Evolutionary conservation across 1,284 basidiomycete genomes (phyloP).

Genomic region (Sutorius eximius): DNA sequence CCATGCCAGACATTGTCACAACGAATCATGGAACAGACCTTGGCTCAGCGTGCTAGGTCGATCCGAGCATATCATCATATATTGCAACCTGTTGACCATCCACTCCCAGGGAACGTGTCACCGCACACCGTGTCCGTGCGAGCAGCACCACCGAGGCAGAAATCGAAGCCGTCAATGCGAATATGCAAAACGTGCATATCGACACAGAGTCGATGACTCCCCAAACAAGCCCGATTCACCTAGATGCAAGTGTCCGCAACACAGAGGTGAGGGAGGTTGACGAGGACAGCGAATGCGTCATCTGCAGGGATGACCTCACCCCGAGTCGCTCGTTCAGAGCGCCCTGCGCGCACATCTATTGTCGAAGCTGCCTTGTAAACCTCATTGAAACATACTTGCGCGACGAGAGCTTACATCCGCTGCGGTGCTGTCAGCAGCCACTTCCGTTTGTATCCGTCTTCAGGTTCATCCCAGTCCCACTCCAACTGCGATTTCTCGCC

Average conservation of each 20-base stretch:
- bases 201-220: not conserved
- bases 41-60: conserved; percentile 6
- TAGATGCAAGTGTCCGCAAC: not conserved
- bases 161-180: not conserved
- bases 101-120: not conserved
- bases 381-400: conserved; percentile 39
- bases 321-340: conserved; percentile 20
- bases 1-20: conserved; percentile 25
- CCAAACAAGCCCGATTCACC: conserved; percentile 11
- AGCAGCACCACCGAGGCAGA: not conserved
- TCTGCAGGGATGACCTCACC: conserved; percentile 21
- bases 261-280: not conserved
- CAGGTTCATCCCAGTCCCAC: conserved; percentile 24
- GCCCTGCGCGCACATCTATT: conserved; percentile 42
- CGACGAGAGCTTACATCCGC: conserved; percentile 43
- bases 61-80: not conserved
- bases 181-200: conserved; percentile 8
- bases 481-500: conserved; percentile 26
- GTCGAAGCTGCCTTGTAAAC: conserved; percentile 36
- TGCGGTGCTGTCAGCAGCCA: conserved; percentile 40
- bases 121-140: not conserved
- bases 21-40: conserved; percentile 20
- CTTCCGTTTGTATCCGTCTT: conserved; percentile 35
- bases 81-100: conserved; percentile 9
- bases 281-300: conserved; percentile 19